Base-by-base conservation (phyloP, 129 eudicot species). In the Chrysanthemum lavandulifolium region DNA sequence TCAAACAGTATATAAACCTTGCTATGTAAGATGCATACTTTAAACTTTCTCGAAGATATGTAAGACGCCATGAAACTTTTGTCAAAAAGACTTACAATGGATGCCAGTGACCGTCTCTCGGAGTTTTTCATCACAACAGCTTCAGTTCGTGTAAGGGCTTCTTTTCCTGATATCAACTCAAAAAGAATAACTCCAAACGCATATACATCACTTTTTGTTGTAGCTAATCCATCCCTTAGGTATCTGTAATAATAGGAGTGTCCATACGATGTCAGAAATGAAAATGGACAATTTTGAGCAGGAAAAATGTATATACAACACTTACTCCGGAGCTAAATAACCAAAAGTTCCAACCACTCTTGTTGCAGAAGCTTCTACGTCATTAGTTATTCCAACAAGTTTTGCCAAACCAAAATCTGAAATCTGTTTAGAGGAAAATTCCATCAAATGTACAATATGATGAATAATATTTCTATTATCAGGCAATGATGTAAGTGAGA, bases 251-350 rank as follows among this genome's bases (percentile, higher is more conserved):
- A 67, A 16, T 15, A 54, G 54, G 54, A 70, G 51, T 14, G 27
- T 16, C 64, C 48, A 59, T 48, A 67, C 16, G 15, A 60, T 36
- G 40, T 36, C 51, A 66, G 64, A 10, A 23, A 10, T 47, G 25
- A 58, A 76, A 60, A 55, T 54, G 29, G 6, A 19, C 8, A 2
- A 18, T 31, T 61, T 27, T 54, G 18, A 65, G 55, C 56, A 27
- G 75, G 43, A 47, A 58, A 51, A 53, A 16, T 6, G 23, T 43
- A 15, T 58, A 19, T 3, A 50, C n/a, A 61, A 45, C 10, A 79
- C 98, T 80, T 86, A 94, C 99, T 94, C 99, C 7, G 99, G 99
- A 79, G 99, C 97, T 68, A 94, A 82, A 79, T 94, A 94, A 67
- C 99, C 99, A 61, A 81, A 90, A 27, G 99, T 94, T 75, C 99